Percentiles rank a stretch among this genome's conserved stretches.
phyloP scores from a whole-genome alignment of 352 stramenopile genomes.

The Phytophthora cactorum region DNA sequence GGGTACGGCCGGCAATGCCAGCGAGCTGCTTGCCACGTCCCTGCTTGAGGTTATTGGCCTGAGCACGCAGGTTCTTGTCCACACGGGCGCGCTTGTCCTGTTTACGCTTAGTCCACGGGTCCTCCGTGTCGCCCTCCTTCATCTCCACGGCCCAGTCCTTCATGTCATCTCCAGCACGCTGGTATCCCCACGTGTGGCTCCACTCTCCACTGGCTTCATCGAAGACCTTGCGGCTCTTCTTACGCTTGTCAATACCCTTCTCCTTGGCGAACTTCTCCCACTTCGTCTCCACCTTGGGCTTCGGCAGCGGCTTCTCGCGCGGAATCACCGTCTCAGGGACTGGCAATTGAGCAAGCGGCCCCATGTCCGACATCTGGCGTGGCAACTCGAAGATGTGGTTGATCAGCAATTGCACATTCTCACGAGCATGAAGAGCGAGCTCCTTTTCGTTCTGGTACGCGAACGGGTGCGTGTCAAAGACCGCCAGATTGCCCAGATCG shows the following conservation, averaged over 20 bases:
- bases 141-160: slow-evolving; percentile 96
- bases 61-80: slow-evolving; percentile 93
- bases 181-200: slow-evolving; percentile 94
- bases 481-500: slow-evolving; percentile 90
- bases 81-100: slow-evolving; percentile 92
- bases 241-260: slow-evolving; percentile 98
- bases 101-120: slow-evolving; percentile 95
- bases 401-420: slow-evolving; percentile 95
- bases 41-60: slow-evolving; percentile 79
- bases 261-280: slow-evolving; percentile 99
- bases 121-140: slow-evolving; percentile 91
- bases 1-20: slow-evolving; percentile 50
- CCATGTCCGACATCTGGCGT: slow-evolving; percentile 93
- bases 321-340: slow-evolving; percentile 72
- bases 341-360: slow-evolving; percentile 88
- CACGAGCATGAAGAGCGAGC: slow-evolving; percentile 87
- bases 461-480: slow-evolving; percentile 91
- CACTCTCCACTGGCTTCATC: slow-evolving; percentile 96
- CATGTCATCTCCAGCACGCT: slow-evolving; percentile 83
- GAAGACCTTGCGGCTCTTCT: slow-evolving; percentile 96
- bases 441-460: slow-evolving; percentile 86
- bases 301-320: slow-evolving; percentile 90
- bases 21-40: slow-evolving; percentile 67
- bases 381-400: slow-evolving; percentile 93
- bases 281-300: slow-evolving; percentile 96